These are phyloP conservation scores for Euptelea pleiosperma DNA, from an alignment of 164 flowering plant species.

Conservation along the genomic window DNA sequence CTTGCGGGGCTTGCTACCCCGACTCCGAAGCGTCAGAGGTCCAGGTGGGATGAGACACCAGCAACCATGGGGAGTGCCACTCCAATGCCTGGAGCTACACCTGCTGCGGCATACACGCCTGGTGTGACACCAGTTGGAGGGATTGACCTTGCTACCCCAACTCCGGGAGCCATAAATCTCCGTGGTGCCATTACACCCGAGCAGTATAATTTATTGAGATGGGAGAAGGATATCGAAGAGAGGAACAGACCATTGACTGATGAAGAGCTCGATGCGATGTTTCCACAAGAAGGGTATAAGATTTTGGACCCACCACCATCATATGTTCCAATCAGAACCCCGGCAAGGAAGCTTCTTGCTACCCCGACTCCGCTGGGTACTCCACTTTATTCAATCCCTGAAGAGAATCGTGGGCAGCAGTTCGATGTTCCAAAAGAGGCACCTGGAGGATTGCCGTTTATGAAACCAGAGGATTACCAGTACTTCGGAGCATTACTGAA, in stretches of 20 bases:
- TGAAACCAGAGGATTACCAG: constrained; percentile 97
- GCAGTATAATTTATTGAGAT: constrained; percentile 82
- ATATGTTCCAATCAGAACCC: constrained; percentile 92
- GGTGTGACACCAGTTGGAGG: constrained; percentile 96
- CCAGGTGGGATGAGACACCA: constrained; percentile 99
- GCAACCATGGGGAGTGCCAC: constrained; percentile 94
- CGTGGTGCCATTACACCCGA: constrained; percentile 85
- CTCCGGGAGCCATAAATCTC: constrained; percentile 63
- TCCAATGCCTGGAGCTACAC: constrained; percentile 81
- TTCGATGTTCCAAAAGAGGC: constrained; percentile 89
- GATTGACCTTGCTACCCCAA: constrained; percentile 80
- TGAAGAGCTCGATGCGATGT: constrained; percentile 96
- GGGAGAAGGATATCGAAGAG: constrained; percentile 99
- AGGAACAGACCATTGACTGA: constrained; percentile 93
- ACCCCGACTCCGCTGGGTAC: constrained; percentile 95
- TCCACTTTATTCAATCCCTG: constrained; percentile 83
- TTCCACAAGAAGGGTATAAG: constrained; percentile 92
- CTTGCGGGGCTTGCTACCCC: constrained; percentile 86
- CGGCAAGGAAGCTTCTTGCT: constrained; percentile 94
- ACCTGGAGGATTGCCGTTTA: constrained; percentile 86
- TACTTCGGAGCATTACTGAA: constrained; percentile 80
- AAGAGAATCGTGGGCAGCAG: constrained; percentile 94
- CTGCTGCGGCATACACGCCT: constrained; percentile 76
- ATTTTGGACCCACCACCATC: constrained; percentile 90
- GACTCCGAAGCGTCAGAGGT: constrained; percentile 91